Conservation (phyloP, 1,139 yeast genomes). For the Taphrina flavorubra region DNA sequence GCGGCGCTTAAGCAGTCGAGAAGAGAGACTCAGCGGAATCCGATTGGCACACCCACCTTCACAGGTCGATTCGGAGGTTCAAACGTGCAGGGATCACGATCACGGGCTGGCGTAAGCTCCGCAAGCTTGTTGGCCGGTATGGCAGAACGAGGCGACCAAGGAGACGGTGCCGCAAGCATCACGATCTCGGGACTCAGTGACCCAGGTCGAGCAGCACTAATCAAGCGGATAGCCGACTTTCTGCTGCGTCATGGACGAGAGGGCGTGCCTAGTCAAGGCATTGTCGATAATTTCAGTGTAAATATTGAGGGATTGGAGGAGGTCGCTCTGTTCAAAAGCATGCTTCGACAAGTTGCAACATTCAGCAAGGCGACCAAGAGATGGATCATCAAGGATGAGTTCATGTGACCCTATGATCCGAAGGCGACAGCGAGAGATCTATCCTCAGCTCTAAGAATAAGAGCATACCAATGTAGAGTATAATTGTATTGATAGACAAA, state of each 20-base stretch:
- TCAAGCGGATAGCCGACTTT: constrained; percentile 54
- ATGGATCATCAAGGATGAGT: constrained; percentile 68
- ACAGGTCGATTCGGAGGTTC: constrained; percentile 85
- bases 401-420: constrained; percentile 43
- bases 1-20: constrained; percentile 73
- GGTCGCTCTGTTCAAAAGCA: constrained; percentile 67
- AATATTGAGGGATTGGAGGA: constrained; percentile 61
- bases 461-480: no score
- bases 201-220: constrained; percentile 48
- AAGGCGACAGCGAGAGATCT: no score
- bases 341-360: constrained; percentile 69
- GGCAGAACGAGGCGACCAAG: constrained; percentile 39
- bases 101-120: constrained; percentile 27
- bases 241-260: constrained; percentile 55
- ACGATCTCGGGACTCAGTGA: constrained; percentile 28
- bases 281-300: constrained; percentile 61
- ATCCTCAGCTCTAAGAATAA: no score
- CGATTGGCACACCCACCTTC: constrained; percentile 91
- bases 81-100: constrained; percentile 50
- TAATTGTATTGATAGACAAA: no score
- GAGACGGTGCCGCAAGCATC: constrained; percentile 10
- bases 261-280: constrained; percentile 61
- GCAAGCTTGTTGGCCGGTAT: constrained; percentile 40
- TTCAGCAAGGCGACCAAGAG: constrained; percentile 57
- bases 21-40: constrained; percentile 64